phyloP scores from a whole-genome alignment of 768 basidiomycete species.

The Trametes gibbosa region DNA sequence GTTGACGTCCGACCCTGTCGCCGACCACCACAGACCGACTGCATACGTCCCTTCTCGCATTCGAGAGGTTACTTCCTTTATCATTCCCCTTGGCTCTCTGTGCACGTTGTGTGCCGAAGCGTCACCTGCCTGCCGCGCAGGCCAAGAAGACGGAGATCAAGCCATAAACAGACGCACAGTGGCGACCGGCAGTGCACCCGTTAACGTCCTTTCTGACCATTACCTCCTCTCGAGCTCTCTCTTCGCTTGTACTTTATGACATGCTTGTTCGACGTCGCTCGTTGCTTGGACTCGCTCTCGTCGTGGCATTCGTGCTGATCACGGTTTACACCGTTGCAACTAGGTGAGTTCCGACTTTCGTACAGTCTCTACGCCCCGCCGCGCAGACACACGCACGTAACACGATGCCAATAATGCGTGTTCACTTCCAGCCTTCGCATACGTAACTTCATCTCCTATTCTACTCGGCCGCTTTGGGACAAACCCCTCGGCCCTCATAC shows the following conservation, averaged over 20 bases:
- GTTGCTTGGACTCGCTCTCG: constrained; percentile 4
- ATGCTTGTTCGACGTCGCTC: constrained; percentile 18
- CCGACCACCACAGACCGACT: background rate
- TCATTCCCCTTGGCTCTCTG: background rate
- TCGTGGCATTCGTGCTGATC: constrained; percentile 1
- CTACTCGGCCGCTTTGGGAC: constrained; percentile 62
- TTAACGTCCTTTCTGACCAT: background rate
- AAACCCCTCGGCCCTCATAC: constrained; percentile 44
- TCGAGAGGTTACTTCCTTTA: background rate
- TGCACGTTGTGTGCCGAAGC: background rate
- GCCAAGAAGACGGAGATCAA: background rate
- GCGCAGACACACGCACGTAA: background rate
- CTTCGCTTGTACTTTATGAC: background rate
- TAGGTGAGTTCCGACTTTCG: constrained; percentile 1
- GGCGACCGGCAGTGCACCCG: background rate
- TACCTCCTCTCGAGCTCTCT: background rate
- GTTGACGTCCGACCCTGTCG: background rate
- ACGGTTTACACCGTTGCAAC: constrained; percentile 9
- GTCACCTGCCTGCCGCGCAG: background rate
- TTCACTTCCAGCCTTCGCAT: constrained; percentile 45
- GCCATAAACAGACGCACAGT: background rate
- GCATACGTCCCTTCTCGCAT: too few species aligned
- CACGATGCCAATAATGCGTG: background rate
- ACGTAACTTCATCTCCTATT: constrained; percentile 51
- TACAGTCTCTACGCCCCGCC: background rate